These are phyloP conservation scores for Marchantia paleacea DNA, from an alignment of 225 moss, liverwort and hornwort species.

Conservation along the genomic window DNA sequence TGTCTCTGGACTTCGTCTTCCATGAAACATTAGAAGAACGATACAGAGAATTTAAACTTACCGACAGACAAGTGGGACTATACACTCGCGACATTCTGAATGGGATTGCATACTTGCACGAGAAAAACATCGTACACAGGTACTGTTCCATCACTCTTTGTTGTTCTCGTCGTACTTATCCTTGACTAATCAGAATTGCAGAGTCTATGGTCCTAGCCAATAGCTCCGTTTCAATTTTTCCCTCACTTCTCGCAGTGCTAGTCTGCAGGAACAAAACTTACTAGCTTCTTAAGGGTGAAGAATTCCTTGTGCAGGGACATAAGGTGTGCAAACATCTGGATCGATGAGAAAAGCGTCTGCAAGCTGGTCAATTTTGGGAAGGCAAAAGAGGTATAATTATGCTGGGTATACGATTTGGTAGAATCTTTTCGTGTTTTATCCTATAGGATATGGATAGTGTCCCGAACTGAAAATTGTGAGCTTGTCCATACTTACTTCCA, in stretches of 20 bases:
- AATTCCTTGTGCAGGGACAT: background rate
- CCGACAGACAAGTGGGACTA: background rate
- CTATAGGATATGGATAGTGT: no score
- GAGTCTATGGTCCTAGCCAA: no score
- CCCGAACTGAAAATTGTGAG: no score
- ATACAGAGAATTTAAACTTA: background rate
- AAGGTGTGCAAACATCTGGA: constrained; percentile 9
- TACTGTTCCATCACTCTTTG: background rate
- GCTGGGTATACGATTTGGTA: background rate
- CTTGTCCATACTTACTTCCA: background rate
- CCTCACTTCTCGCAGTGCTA: background rate
- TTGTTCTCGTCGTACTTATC: background rate
- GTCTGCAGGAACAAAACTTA: background rate
- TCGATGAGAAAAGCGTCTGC: background rate
- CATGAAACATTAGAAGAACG: constrained; percentile 1
- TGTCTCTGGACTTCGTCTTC: background rate
- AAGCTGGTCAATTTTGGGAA: constrained; percentile 4
- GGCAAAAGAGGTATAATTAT: background rate
- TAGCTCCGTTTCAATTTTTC: background rate
- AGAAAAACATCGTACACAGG: background rate
- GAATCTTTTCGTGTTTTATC: background rate
- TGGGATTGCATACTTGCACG: background rate
- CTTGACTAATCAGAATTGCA: no score
- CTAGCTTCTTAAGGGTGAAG: background rate
- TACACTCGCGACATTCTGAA: background rate